phyloP scores from a whole-genome alignment of 352 stramenopile species.

The Peronospora farinosa region DNA sequence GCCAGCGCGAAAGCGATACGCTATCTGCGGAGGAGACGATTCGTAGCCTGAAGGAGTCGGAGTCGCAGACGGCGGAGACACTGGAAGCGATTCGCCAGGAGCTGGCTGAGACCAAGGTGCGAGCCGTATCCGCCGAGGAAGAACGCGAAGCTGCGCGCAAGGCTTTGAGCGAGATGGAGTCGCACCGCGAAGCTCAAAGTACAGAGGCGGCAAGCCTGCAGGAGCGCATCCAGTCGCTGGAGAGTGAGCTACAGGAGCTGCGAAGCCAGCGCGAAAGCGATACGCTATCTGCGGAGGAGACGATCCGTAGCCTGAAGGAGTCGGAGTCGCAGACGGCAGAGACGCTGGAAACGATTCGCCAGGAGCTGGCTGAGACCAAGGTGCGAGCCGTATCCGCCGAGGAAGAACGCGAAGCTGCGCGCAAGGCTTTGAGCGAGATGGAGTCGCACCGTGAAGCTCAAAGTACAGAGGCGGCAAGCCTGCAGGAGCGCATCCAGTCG shows the following conservation, averaged over 20 bases:
- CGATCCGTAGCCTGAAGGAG: slow-evolving; percentile 19
- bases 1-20: neutral
- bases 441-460: slow-evolving; percentile 14
- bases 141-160: slow-evolving; percentile 34
- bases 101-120: slow-evolving; percentile 21
- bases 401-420: slow-evolving; percentile 16
- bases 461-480: slow-evolving; percentile 3
- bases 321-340: slow-evolving; percentile 9
- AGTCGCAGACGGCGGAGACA: slow-evolving; percentile 15
- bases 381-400: slow-evolving; percentile 11
- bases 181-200: slow-evolving; percentile 27
- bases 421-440: slow-evolving; percentile 15
- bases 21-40: slow-evolving; percentile 19
- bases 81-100: slow-evolving; percentile 24
- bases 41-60: slow-evolving; percentile 14
- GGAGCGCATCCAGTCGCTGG: slow-evolving; percentile 11
- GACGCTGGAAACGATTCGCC: slow-evolving; percentile 15
- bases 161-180: slow-evolving; percentile 24
- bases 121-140: slow-evolving; percentile 29
- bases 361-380: slow-evolving; percentile 20
- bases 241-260: slow-evolving; percentile 23
- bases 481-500: slow-evolving; percentile 7
- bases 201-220: slow-evolving; percentile 25
- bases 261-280: slow-evolving; percentile 18
- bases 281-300: slow-evolving; percentile 14